Percentiles rank a stretch among this genome's conserved stretches.
Conservation (phyloP, 2,329 filamentous ascomycete species). For the Shiraia sp. region DNA sequence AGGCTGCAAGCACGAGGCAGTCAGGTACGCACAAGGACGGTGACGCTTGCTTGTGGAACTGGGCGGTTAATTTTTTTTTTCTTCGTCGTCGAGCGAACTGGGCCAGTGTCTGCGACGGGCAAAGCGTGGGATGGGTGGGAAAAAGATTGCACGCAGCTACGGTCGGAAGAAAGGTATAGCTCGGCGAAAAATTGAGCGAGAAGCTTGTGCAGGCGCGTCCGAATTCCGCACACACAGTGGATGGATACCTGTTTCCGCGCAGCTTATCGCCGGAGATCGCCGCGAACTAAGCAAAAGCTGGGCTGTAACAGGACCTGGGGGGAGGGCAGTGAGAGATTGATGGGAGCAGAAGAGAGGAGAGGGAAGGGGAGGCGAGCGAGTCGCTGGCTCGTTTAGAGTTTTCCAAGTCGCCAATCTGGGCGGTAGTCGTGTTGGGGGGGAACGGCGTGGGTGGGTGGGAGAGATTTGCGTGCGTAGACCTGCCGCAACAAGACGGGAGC, state of each 20-base stretch:
- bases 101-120: no score
- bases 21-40: constrained; percentile 26
- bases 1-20: constrained; percentile 36
- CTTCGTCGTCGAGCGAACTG: no score
- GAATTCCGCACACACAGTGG: constrained; percentile 32
- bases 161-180: constrained; percentile 18
- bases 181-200: constrained; percentile 34
- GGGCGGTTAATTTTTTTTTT: no score
- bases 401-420: no score
- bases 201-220: constrained; percentile 26
- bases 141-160: no score
- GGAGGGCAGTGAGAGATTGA: constrained; percentile 6
- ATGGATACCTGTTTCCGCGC: constrained; percentile 23
- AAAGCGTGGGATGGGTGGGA: no score
- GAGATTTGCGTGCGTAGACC: no score
- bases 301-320: constrained; percentile 5
- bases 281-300: constrained; percentile 9
- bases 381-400: no score
- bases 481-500: no score
- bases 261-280: constrained; percentile 31
- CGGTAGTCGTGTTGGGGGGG: no score
- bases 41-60: no score
- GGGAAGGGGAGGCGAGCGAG: constrained; percentile 13
- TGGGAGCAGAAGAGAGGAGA: constrained; percentile 18
- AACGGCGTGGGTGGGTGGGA: no score